A percentile compares a stretch with the other conserved stretches of the same genome.
Evolutionary conservation across 2,329 filamentous ascomycete genomes (phyloP).

Genomic region (Coniella lustricola): DNA sequence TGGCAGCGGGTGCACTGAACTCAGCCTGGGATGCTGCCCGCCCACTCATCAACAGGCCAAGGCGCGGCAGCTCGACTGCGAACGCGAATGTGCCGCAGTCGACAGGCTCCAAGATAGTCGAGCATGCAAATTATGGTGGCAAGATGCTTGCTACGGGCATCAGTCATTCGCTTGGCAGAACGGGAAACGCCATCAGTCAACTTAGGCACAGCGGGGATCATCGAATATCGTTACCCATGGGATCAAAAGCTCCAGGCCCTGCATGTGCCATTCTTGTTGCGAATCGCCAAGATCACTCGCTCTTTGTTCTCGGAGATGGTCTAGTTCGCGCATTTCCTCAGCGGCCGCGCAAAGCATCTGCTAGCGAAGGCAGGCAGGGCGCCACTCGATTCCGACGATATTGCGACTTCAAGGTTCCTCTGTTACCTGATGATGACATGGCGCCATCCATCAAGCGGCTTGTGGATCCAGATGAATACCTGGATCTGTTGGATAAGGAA

Average conservation of each 20-base stretch:
- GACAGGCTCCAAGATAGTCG: constrained; percentile 41
- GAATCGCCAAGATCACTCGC: constrained; percentile 52
- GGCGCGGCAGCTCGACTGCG: constrained; percentile 40
- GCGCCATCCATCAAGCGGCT: constrained; percentile 49
- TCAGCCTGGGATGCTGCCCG: constrained; percentile 64
- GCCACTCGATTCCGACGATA: constrained; percentile 50
- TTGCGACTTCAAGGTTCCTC: constrained; percentile 60
- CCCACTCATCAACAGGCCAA: constrained; percentile 48
- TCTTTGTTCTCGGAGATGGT: constrained; percentile 61
- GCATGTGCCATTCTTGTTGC: constrained; percentile 61
- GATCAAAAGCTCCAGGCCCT: constrained; percentile 44
- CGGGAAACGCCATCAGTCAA: constrained; percentile 61
- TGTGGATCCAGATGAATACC: constrained; percentile 49
- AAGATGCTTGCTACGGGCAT: constrained; percentile 68
- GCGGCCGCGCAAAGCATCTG: constrained; percentile 47
- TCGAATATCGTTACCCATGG: constrained; percentile 59
- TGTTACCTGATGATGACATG: constrained; percentile 52
- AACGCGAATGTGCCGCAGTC: constrained; percentile 27
- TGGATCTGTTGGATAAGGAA: constrained; percentile 46
- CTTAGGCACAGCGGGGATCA: constrained; percentile 71
- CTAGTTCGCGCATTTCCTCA: constrained; percentile 59
- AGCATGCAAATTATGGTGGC: constrained; percentile 61
- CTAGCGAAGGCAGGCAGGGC: constrained; percentile 45
- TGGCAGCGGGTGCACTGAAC: constrained; percentile 63
- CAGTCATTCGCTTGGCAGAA: constrained; percentile 66